Percentiles rank a stretch among this genome's conserved stretches.
Evolutionary conservation across 225 moss, liverwort and hornwort species (phyloP).

Genomic region (Pseudisothecium myosuroides): DNA sequence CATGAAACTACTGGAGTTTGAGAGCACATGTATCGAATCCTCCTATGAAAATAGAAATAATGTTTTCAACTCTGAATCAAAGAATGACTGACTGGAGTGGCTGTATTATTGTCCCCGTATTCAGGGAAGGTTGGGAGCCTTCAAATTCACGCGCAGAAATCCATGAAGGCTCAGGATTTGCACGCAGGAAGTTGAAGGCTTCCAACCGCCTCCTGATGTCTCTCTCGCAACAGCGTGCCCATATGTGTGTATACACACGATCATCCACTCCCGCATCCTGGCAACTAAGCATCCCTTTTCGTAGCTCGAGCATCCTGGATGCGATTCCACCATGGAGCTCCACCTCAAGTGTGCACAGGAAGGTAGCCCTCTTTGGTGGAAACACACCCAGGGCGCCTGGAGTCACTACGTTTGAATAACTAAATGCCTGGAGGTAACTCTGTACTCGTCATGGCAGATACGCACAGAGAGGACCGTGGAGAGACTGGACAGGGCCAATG

Average conservation of each 20-base stretch:
- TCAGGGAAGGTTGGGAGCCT: constrained; percentile 10
- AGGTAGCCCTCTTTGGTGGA: not conserved
- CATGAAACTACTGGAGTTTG: not conserved
- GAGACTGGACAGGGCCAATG: constrained; percentile 25
- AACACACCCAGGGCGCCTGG: not conserved
- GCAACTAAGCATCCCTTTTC: not conserved
- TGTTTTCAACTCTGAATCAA: not conserved
- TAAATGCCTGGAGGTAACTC: not conserved
- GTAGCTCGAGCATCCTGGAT: constrained; percentile 4
- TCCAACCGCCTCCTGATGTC: constrained; percentile 3
- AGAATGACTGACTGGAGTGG: not conserved
- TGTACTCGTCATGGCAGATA: not conserved
- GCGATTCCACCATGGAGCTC: constrained; percentile 3
- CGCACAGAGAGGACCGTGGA: constrained; percentile 24
- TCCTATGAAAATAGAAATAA: not conserved
- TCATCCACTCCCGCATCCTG: not conserved
- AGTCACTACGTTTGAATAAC: not conserved
- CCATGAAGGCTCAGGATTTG: not conserved
- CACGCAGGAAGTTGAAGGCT: constrained; percentile 27
- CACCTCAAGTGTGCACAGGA: not conserved
- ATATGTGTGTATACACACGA: no score
- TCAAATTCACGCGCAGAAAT: constrained; percentile 36
- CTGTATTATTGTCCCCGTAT: not conserved
- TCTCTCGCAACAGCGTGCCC: not conserved
- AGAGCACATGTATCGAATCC: not conserved